These are phyloP conservation scores for Diospyros kaki DNA, from an alignment of 148 eudicot genomes.

Conservation along the genomic window DNA sequence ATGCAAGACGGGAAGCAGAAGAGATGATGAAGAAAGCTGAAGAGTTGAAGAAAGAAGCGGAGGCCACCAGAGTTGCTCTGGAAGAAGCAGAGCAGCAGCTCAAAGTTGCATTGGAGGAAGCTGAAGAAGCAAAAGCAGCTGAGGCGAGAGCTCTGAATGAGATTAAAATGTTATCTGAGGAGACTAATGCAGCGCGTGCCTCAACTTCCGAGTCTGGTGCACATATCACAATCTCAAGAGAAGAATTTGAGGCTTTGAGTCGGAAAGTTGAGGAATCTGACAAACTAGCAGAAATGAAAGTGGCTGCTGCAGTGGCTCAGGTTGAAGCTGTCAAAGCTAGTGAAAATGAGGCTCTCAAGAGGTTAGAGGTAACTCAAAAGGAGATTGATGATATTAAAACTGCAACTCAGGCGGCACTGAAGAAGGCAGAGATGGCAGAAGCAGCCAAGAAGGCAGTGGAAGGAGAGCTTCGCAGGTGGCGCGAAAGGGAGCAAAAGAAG, in stretches of 20 bases:
- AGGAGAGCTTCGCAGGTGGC: constrained; percentile 78
- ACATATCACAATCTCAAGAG: constrained; percentile 59
- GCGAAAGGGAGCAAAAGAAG: constrained; percentile 83
- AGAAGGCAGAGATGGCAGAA: constrained; percentile 70
- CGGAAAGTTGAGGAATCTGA: constrained; percentile 72
- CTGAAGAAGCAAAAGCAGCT: constrained; percentile 69
- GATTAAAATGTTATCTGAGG: constrained; percentile 54
- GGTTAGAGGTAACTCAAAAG: constrained; percentile 56
- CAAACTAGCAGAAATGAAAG: constrained; percentile 61
- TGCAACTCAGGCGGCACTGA: constrained; percentile 63
- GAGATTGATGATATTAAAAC: constrained; percentile 68
- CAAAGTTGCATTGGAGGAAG: constrained; percentile 50
- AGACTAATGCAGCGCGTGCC: constrained; percentile 56
- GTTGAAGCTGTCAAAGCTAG: constrained; percentile 89
- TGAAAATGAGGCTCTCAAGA: constrained; percentile 74
- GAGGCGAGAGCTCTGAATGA: constrained; percentile 51
- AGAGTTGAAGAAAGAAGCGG: constrained; percentile 59
- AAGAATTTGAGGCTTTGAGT: constrained; percentile 66
- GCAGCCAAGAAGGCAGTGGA: constrained; percentile 89
- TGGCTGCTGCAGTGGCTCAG: constrained; percentile 85
- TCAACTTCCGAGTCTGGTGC: constrained; percentile 65
- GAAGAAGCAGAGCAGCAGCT: constrained; percentile 62
- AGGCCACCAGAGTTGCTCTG: constrained; percentile 38
- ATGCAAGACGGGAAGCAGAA: constrained; percentile 43
- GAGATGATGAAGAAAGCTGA: constrained; percentile 52